These are phyloP conservation scores for Phytophthora pluvialis DNA, from an alignment of 352 stramenopile genomes.

Conservation along the genomic window DNA sequence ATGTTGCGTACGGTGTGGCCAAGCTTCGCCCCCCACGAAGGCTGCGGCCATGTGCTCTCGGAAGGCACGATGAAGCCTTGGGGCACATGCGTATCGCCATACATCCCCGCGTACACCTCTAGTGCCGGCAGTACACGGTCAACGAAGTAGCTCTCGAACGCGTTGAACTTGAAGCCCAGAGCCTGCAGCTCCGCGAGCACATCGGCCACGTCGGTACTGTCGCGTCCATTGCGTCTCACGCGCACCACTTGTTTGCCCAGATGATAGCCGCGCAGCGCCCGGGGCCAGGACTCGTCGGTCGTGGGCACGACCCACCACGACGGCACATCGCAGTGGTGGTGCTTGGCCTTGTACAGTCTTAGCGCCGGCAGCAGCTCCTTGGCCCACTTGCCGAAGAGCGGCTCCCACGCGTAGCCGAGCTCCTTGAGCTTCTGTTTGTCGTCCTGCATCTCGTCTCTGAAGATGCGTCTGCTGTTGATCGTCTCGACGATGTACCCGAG, in stretches of 20 bases:
- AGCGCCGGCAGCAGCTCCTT: constrained; percentile 73
- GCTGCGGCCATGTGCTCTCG: constrained; percentile 78
- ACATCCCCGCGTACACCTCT: constrained; percentile 81
- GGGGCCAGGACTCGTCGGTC: constrained; percentile 66
- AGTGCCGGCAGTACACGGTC: constrained; percentile 75
- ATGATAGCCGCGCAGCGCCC: constrained; percentile 75
- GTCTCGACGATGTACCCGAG: constrained; percentile 66
- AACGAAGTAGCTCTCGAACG: constrained; percentile 65
- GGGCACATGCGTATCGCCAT: constrained; percentile 89
- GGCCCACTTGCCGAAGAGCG: constrained; percentile 65
- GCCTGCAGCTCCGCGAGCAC: constrained; percentile 62
- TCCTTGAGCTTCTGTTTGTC: constrained; percentile 51
- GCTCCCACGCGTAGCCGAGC: constrained; percentile 63
- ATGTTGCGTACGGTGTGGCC: constrained; percentile 92
- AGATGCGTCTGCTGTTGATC: constrained; percentile 53
- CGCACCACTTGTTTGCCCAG: constrained; percentile 87
- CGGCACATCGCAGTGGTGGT: constrained; percentile 92
- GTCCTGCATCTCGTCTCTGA: constrained; percentile 44
- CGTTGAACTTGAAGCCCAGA: constrained; percentile 75
- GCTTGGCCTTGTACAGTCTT: constrained; percentile 77
- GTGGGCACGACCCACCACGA: constrained; percentile 57
- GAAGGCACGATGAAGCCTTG: constrained; percentile 91
- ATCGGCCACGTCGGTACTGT: constrained; percentile 50
- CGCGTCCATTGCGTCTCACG: constrained; percentile 56
- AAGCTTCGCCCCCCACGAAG: constrained; percentile 87